Percentiles rank a stretch among this genome's conserved stretches.
Conservation (phyloP, 257 asterid genomes). For the Fraxinus quadrangulata region DNA sequence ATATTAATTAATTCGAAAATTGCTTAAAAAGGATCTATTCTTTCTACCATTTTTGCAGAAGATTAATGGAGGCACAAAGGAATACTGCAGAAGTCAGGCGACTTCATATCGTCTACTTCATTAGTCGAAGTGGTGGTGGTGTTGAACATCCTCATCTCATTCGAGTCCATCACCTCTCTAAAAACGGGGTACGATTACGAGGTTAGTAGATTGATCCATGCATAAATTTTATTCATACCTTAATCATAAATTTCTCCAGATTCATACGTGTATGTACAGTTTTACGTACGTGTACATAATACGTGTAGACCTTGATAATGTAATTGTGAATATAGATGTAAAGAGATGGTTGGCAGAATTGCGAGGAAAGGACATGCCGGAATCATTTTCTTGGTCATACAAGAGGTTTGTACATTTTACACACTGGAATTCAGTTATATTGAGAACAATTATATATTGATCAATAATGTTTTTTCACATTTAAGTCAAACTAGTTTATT, state of each 20-base stretch:
- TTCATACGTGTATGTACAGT: background rate
- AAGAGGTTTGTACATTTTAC: constrained; percentile 55
- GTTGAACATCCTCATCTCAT: constrained; percentile 89
- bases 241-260: background rate
- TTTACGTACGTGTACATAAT: constrained; percentile 1
- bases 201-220: constrained; percentile 39
- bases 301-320: background rate
- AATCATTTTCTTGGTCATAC: constrained; percentile 86
- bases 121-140: constrained; percentile 76
- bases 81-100: constrained; percentile 65
- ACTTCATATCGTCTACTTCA: constrained; percentile 72
- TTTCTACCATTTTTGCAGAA: constrained; percentile 31
- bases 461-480: background rate
- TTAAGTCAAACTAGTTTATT: no score
- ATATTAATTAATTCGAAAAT: constrained; percentile 2
- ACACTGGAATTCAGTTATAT: no score
- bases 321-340: constrained; percentile 44
- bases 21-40: constrained; percentile 45
- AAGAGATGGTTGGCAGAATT: constrained; percentile 90
- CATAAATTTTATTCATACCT: no score
- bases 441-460: constrained; percentile 25
- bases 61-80: constrained; percentile 66
- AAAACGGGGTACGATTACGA: constrained; percentile 75
- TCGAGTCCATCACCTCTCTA: constrained; percentile 74
- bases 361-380: constrained; percentile 84